Percentiles rank a stretch among this genome's conserved stretches.
Evolutionary conservation across 192 early-diverging fungal genomes (phyloP).

Genomic region (Blastocladiella britannica): DNA sequence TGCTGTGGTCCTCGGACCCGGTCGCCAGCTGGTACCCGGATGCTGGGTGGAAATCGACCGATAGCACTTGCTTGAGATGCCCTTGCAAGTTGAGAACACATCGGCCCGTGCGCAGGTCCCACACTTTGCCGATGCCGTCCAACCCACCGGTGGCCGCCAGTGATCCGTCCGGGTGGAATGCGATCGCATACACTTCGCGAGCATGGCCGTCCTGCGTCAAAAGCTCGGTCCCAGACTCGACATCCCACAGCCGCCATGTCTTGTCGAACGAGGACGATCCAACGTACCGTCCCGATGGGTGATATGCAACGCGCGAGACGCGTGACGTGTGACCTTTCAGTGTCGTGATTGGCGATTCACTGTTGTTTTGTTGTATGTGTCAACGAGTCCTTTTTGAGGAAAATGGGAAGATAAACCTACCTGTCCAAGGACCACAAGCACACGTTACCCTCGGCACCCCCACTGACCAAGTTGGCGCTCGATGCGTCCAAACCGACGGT

Average conservation of each 20-base stretch:
- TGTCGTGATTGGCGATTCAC: constrained; percentile 47
- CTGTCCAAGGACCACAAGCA: constrained; percentile 66
- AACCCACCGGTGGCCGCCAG: constrained; percentile 74
- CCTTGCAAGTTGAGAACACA: constrained; percentile 72
- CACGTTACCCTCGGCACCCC: constrained; percentile 56
- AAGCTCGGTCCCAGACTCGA: constrained; percentile 48
- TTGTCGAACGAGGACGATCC: constrained; percentile 57
- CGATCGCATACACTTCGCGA: constrained; percentile 74
- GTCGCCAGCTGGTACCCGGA: constrained; percentile 63
- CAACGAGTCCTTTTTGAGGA: too few relatives aligned
- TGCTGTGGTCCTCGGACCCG: constrained; percentile 73
- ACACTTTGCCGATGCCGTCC: constrained; percentile 83
- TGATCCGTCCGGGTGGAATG: constrained; percentile 79
- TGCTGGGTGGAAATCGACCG: constrained; percentile 71
- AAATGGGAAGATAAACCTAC: constrained; percentile 18
- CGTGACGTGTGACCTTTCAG: constrained; percentile 64
- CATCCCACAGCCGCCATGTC: constrained; percentile 95
- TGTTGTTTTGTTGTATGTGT: too few relatives aligned
- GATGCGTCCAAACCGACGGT: constrained; percentile 30
- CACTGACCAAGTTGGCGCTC: constrained; percentile 58
- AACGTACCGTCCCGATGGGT: constrained; percentile 68
- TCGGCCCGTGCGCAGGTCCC: constrained; percentile 85
- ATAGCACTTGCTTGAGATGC: constrained; percentile 74
- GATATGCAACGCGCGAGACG: constrained; percentile 69
- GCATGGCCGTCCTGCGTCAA: constrained; percentile 88